Base-by-base conservation (phyloP, 2,329 filamentous ascomycete species). In the Plectosphaerella sp. region DNA sequence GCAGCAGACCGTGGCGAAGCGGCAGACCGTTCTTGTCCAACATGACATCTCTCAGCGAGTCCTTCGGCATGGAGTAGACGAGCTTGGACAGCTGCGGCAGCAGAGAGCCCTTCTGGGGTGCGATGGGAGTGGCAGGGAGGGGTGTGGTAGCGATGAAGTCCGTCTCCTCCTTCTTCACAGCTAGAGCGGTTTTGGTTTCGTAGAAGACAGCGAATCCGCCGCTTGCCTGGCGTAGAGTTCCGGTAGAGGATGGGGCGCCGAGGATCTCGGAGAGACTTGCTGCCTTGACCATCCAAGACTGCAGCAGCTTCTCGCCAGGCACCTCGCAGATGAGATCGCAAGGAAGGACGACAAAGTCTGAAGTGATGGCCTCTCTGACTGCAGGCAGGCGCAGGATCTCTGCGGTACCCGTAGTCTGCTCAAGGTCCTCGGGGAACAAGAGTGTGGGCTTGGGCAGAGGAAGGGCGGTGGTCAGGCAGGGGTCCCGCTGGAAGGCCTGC, bases 241-340 rank as follows among this genome's bases (percentile, higher is more conserved):
- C 70, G 8, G 71, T 70, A n/a, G 69, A 65, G 15, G 72, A 67
- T 16, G 62, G 63, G 37, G 80, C 77, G 14, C 77, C 81, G 3
- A 86, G 78, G 14, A 79, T 76, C 71, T 74, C 83, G 59, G 70
- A 80, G 68, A 93, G 76, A 37, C 86, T 88, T 15, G 84, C 86
- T 48, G 91, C 83, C 60, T 88, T 84, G 28, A 92, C 83, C 87
- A 97, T 92, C 91, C 94, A 99, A 54, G 92, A 84, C 67, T 97
- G 91, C 3, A 96, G 72, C 20, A 97, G 77, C 56, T 86, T 83
- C 61, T 91, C 88, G 12, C 91, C 92, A 3, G 88, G 86, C 15
- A 97, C 75, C 64, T 96, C 92, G 66, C 91, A 97, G 39, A 99
- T 85, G 7, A 99, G 76, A 67, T 99, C 94, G 69, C 94, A 99